These are phyloP conservation scores for Dimargaris cristalligena DNA, from an alignment of 192 early-diverging fungal species.

Conservation along the genomic window DNA sequence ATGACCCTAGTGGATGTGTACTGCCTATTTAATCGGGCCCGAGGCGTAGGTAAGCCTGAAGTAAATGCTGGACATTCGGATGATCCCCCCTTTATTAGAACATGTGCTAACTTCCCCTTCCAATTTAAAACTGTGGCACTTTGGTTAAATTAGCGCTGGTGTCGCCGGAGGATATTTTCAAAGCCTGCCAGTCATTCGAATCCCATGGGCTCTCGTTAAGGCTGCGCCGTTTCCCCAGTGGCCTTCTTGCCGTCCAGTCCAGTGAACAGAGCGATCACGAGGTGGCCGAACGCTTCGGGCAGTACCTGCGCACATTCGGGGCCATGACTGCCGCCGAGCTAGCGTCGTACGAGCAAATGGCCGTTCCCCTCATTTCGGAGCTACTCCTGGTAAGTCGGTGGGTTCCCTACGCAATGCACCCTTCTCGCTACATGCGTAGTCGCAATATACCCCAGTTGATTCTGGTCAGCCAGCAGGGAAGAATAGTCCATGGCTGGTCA, in stretches of 20 bases:
- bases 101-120: no score
- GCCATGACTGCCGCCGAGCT: slow-evolving; percentile 54
- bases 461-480: no score
- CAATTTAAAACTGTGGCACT: no score
- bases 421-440: no score
- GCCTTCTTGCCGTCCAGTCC: slow-evolving; percentile 63
- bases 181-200: slow-evolving; percentile 53
- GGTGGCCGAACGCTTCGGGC: slow-evolving; percentile 36
- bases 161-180: slow-evolving; percentile 83
- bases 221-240: slow-evolving; percentile 61
- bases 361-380: slow-evolving; percentile 44
- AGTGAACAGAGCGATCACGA: slow-evolving; percentile 45
- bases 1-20: slow-evolving; percentile 80
- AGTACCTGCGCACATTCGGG: slow-evolving; percentile 27
- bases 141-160: slow-evolving; percentile 75
- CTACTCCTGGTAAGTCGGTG: slow-evolving; percentile 54
- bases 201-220: slow-evolving; percentile 50
- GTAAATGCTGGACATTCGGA: no score
- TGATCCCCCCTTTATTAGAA: no score
- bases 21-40: slow-evolving; percentile 87
- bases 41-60: slow-evolving; percentile 67
- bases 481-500: no score
- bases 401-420: no score
- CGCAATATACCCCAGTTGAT: no score
- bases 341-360: slow-evolving; percentile 38